Conservation (phyloP, 257 asterid genomes). For the Nicotiana sylvestris region DNA sequence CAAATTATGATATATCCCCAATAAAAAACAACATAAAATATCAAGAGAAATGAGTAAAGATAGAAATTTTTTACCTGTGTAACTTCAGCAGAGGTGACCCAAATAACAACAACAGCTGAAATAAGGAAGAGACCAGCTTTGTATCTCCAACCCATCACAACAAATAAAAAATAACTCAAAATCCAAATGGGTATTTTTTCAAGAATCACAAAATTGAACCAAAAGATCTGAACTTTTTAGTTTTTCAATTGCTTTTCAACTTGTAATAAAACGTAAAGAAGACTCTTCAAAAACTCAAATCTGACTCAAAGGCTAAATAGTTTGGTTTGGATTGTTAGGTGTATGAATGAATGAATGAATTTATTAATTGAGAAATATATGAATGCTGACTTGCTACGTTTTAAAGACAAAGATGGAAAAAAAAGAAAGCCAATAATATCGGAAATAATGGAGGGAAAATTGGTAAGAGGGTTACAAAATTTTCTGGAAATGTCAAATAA, state of each 20-base stretch:
- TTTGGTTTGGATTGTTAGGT: conserved; percentile 4
- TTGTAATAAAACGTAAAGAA: conserved; percentile 2
- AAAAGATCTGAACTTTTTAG: conserved; percentile 34
- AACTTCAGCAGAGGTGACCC: conserved; percentile 99
- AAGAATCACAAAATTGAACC: conserved; percentile 22
- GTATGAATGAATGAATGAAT: not conserved
- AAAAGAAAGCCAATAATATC: not conserved
- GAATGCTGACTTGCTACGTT: conserved; percentile 6
- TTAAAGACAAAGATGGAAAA: not conserved
- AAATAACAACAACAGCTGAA: conserved; percentile 87
- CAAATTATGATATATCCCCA: not conserved
- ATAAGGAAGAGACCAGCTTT: conserved; percentile 77
- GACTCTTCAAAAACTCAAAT: not conserved
- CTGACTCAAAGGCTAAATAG: not conserved
- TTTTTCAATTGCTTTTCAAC: not conserved
- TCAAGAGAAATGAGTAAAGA: not conserved
- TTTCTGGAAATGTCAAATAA: not conserved
- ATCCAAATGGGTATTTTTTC: conserved; percentile 36
- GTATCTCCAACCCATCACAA: conserved; percentile 83
- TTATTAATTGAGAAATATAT: not conserved
- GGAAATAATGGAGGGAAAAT: conserved; percentile 5
- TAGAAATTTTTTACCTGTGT: conserved; percentile 60
- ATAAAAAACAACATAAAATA: not conserved
- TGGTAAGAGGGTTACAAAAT: not conserved
- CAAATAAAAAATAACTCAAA: conserved; percentile 15